phyloP scores from a whole-genome alignment of 352 stramenopile species.

The Phytophthora uliginosa region DNA sequence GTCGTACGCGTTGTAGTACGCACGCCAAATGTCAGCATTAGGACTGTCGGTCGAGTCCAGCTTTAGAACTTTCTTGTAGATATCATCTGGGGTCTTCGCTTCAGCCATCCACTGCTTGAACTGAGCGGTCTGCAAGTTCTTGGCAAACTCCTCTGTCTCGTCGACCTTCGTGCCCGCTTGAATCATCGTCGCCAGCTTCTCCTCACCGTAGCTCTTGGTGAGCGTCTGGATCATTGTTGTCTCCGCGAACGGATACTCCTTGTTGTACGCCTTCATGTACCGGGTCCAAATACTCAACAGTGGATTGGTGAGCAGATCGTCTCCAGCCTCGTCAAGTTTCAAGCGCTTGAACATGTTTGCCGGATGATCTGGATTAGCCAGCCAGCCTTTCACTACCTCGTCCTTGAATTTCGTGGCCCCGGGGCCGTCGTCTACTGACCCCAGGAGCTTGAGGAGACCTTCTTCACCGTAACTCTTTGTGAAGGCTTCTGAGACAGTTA shows the following conservation, averaged over 20 bases:
- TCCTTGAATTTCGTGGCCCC: not conserved
- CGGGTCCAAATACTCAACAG: not conserved
- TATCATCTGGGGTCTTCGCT: too few species aligned
- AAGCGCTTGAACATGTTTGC: not conserved
- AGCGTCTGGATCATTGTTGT: slow-evolving; percentile 13
- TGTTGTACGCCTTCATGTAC: not conserved
- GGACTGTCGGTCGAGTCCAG: too few species aligned
- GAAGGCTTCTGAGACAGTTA: not conserved
- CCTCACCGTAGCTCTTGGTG: slow-evolving; percentile 25
- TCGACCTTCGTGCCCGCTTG: slow-evolving; percentile 1
- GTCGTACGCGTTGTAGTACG: too few species aligned
- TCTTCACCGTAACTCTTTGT: not conserved
- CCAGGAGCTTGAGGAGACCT: not conserved
- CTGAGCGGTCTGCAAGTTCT: slow-evolving; percentile 14
- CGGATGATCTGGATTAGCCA: not conserved
- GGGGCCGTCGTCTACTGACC: not conserved
- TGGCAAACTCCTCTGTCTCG: slow-evolving; percentile 5
- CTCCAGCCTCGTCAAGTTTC: not conserved
- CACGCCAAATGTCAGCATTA: too few species aligned
- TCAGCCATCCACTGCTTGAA: slow-evolving; percentile 8
- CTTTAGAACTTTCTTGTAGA: too few species aligned
- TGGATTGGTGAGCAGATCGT: not conserved
- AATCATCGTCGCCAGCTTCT: slow-evolving; percentile 18
- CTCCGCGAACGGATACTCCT: not conserved
- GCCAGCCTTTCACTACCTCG: not conserved